Evolutionary conservation across 108 stramenopile genomes (phyloP).

Genomic region (Schizochytrium sp.): DNA sequence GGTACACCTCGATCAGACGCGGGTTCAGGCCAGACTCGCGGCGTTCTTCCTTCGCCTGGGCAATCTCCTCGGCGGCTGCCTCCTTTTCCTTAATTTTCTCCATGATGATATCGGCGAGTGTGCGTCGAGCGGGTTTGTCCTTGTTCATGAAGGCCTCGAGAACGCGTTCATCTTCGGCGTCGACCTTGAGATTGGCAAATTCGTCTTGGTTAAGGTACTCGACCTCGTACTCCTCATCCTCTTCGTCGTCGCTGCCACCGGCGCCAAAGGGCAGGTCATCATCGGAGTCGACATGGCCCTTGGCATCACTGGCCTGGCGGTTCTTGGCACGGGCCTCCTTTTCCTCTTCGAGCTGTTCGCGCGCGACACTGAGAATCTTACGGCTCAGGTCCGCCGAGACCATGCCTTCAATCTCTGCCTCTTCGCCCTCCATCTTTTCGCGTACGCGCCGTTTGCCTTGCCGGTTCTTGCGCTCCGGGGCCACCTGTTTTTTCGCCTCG

Average conservation of each 20-base stretch:
- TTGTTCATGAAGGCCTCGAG: constrained; percentile 63
- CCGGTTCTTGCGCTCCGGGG: not conserved
- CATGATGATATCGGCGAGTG: constrained; percentile 93
- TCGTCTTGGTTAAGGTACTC: constrained; percentile 41
- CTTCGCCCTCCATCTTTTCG: not conserved
- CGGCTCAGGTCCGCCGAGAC: not conserved
- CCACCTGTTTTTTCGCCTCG: not conserved
- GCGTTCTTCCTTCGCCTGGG: constrained; percentile 25
- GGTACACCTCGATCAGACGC: constrained; percentile 88
- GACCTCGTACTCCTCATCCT: constrained; percentile 41
- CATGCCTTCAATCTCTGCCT: not conserved
- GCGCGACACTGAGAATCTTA: not conserved
- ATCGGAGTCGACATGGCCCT: not conserved
- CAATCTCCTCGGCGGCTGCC: constrained; percentile 41
- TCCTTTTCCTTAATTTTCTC: constrained; percentile 91
- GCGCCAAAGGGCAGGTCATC: constrained; percentile 1
- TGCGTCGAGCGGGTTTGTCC: constrained; percentile 45
- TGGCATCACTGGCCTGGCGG: not conserved
- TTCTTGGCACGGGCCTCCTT: not conserved
- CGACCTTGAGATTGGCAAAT: constrained; percentile 45
- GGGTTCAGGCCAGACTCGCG: constrained; percentile 51
- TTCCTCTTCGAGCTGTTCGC: constrained; percentile 13
- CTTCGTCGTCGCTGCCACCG: constrained; percentile 25
- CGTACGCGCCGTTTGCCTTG: not conserved
- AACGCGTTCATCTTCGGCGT: constrained; percentile 60